Percentiles rank a stretch among this genome's conserved stretches.
phyloP scores from a whole-genome alignment of 768 basidiomycete genomes.

The Bullera alba region DNA sequence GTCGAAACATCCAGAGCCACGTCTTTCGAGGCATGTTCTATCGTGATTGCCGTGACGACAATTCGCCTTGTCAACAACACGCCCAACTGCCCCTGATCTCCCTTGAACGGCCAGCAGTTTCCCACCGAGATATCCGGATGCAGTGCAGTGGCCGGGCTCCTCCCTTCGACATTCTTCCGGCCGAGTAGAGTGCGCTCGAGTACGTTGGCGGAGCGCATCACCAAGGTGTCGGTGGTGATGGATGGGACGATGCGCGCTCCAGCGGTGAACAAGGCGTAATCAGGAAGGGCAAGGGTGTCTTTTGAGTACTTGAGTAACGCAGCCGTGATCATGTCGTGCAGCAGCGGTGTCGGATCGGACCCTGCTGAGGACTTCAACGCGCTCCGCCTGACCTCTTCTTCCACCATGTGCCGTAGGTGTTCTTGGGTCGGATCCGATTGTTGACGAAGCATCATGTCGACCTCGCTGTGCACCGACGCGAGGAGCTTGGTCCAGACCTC shows the following conservation, averaged over 20 bases:
- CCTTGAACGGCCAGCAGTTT: conserved; percentile 88
- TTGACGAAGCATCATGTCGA: too few species aligned
- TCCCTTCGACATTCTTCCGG: conserved; percentile 52
- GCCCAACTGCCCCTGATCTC: conserved; percentile 70
- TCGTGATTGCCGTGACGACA: conserved; percentile 61
- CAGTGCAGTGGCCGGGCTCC: conserved; percentile 76
- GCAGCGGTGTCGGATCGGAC: conserved; percentile 62
- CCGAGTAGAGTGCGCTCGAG: conserved; percentile 53
- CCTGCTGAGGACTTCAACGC: conserved; percentile 51
- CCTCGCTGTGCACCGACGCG: conserved; percentile 42
- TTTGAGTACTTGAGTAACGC: conserved; percentile 65
- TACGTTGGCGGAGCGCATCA: conserved; percentile 51
- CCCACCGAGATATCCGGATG: conserved; percentile 77
- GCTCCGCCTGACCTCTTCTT: conserved; percentile 42
- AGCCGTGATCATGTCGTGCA: conserved; percentile 67
- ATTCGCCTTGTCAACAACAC: conserved; percentile 64
- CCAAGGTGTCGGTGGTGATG: conserved; percentile 73
- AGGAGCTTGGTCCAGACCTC: conserved; percentile 48
- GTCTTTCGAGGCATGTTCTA: conserved; percentile 80
- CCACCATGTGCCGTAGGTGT: conserved; percentile 40
- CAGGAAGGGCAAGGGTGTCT: conserved; percentile 71
- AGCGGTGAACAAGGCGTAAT: conserved; percentile 76
- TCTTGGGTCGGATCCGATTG: too few species aligned
- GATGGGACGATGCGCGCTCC: conserved; percentile 75
- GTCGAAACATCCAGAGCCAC: conserved; percentile 71